Percentiles rank a stretch among this genome's conserved stretches.
These are phyloP conservation scores for Stenocarpella maydis DNA, from an alignment of 2,329 filamentous ascomycete species.

Conservation along the genomic window DNA sequence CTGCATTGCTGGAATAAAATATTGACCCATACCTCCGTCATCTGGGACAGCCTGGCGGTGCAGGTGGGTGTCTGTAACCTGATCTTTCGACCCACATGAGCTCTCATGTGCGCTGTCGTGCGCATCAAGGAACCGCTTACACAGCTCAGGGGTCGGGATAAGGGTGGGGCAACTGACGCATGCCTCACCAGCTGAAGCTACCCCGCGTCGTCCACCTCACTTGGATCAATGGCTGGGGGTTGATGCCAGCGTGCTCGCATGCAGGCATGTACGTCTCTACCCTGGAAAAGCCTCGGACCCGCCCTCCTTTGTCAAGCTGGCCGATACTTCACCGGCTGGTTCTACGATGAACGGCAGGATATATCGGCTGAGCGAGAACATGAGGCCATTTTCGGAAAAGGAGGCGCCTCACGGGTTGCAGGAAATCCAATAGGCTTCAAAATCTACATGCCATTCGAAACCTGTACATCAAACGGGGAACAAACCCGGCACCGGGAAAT, in stretches of 20 bases:
- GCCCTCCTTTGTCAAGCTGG: not conserved
- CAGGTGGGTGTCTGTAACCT: conserved; percentile 15
- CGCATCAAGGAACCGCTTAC: conserved; percentile 1
- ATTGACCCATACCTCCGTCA: conserved; percentile 8
- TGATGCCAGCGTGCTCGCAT: not conserved
- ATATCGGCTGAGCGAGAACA: not conserved
- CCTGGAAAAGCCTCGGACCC: not conserved
- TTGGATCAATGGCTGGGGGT: not conserved
- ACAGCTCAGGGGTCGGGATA: conserved; percentile 27
- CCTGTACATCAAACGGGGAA: conserved; percentile 22
- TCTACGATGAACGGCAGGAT: not conserved
- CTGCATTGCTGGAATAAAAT: not conserved
- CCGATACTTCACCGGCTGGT: not conserved
- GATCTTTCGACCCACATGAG: conserved; percentile 21
- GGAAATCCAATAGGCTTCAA: conserved; percentile 29
- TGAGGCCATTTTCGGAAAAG: conserved; percentile 13
- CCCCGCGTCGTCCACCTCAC: conserved; percentile 23
- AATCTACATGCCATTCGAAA: conserved; percentile 28
- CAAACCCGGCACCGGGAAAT: conserved; percentile 20
- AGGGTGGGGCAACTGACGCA: conserved; percentile 27
- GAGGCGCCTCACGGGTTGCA: not conserved
- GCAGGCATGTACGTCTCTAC: not conserved
- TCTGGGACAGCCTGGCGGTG: not conserved
- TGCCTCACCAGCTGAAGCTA: conserved; percentile 27
- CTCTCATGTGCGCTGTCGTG: conserved; percentile 21